phyloP scores from a whole-genome alignment of 345 rosid species.

The Balakata baccata region DNA sequence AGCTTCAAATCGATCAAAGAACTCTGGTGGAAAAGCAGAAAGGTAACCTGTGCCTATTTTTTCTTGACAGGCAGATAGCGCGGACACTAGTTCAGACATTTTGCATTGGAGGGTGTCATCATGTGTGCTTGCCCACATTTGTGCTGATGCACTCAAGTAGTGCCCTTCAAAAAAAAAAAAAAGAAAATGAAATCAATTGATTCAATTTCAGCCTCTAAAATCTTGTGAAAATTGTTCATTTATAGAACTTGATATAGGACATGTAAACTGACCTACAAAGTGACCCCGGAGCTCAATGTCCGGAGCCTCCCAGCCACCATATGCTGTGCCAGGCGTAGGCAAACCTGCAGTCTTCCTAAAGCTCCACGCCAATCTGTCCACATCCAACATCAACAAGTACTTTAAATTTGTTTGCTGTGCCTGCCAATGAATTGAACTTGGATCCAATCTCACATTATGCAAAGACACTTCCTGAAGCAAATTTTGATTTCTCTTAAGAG shows the following conservation, averaged over 20 bases:
- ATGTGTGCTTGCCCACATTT: slow-evolving; percentile 94
- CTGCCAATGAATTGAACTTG: slow-evolving; percentile 53
- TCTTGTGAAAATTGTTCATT: too few species aligned
- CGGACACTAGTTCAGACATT: slow-evolving; percentile 70
- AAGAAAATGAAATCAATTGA: slow-evolving; percentile 18
- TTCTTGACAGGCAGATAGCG: slow-evolving; percentile 67
- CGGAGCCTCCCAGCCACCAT: slow-evolving; percentile 93
- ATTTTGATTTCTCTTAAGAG: slow-evolving; percentile 26
- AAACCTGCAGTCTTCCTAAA: slow-evolving; percentile 77
- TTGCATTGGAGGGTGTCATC: slow-evolving; percentile 55
- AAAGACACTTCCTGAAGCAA: slow-evolving; percentile 72
- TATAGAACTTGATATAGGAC: too few species aligned
- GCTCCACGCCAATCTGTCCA: slow-evolving; percentile 74
- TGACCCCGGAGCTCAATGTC: slow-evolving; percentile 80
- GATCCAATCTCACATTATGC: slow-evolving; percentile 75
- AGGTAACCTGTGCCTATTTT: slow-evolving; percentile 76
- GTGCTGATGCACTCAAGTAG: slow-evolving; percentile 86
- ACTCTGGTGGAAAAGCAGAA: slow-evolving; percentile 81
- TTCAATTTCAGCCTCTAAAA: neutral
- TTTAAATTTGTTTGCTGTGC: slow-evolving; percentile 86
- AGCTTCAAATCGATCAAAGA: slow-evolving; percentile 79
- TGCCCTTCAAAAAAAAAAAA: slow-evolving; percentile 59
- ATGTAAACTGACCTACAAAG: slow-evolving; percentile 59
- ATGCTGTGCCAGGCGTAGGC: slow-evolving; percentile 50
- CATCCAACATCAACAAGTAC: slow-evolving; percentile 76